Base-by-base conservation (phyloP, 345 rosid genomes). In the Microcos paniculata region DNA sequence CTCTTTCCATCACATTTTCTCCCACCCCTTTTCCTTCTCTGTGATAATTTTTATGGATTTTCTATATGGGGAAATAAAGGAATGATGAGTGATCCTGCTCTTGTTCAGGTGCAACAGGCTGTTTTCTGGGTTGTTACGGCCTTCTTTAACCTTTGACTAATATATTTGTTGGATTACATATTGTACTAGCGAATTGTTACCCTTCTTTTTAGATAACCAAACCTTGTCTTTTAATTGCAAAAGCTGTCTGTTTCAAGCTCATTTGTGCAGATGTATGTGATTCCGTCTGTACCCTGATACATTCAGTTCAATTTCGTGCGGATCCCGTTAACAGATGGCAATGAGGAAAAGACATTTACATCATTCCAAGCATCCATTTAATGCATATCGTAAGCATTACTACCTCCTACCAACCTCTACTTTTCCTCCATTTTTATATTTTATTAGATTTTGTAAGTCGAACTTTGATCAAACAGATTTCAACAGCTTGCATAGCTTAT, bases 301-400 rank as follows among this genome's bases (percentile, higher is more conserved):
- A 19, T 49, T 69, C 58, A 30, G 28, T 28, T 43, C 30, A 18
- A 30, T 28, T 28, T 43, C 30, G 10, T 57, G 53, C 64, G 38
- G 75, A 72, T 26, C 51, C 48, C 7, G 28, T 64, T 38, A 42
- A 18, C 7, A 53, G 28, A 52, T 21, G 43, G 77, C 30, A 62
- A 88, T 81, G 88, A 85, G 76, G 80, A 89, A 73, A 81, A 87
- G 85, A 76, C 79, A 52, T 73, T 79, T 90, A 40, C 80, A 90
- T 81, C 81, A 83, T 67, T 81, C 88, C 77, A 80, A 81, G 76
- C 91, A 94, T 83, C 85, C 90, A 3, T 85, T 89, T 69, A 69
- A 80, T 69, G 80, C 66, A 62, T 77, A 74, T 70, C 87, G 98
- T 94, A 88, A 88, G 92, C 71, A 15, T 72, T 72, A 14, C 73